phyloP scores from a whole-genome alignment of 129 eudicot species.

The Escallonia herrerae region DNA sequence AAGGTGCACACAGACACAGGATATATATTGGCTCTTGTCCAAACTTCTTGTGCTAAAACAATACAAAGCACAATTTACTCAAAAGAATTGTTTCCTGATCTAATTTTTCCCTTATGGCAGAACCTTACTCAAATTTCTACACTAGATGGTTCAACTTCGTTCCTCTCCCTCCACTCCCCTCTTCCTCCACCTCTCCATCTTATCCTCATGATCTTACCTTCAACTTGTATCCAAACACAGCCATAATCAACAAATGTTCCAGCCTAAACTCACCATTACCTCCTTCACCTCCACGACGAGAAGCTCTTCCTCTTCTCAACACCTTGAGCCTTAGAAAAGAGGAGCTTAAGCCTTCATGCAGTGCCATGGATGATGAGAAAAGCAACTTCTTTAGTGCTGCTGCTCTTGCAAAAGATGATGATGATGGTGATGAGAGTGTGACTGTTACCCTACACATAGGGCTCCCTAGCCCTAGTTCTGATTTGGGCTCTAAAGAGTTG shows the following conservation, averaged over 20 bases:
- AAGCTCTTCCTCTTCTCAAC: conserved; percentile 61
- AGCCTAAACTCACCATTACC: not conserved
- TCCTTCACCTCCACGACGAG: conserved; percentile 24
- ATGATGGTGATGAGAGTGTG: conserved; percentile 24
- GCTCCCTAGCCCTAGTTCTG: conserved; percentile 37
- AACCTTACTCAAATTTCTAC: conserved; percentile 33
- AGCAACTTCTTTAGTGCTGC: not conserved
- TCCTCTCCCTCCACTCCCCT: conserved; percentile 23
- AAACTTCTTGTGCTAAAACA: conserved; percentile 3
- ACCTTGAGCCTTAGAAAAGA: conserved; percentile 15
- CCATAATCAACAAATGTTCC: not conserved
- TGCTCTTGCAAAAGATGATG: not conserved
- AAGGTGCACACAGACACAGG: too few species aligned
- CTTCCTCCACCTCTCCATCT: not conserved
- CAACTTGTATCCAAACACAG: not conserved
- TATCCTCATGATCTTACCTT: conserved; percentile 9
- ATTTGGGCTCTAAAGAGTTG: conserved; percentile 7
- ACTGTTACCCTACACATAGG: conserved; percentile 48
- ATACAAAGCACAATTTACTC: not conserved
- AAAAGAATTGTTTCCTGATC: not conserved
- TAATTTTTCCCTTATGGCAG: conserved; percentile 6
- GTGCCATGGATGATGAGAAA: conserved; percentile 4
- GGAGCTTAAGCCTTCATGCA: conserved; percentile 8
- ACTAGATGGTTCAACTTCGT: conserved; percentile 34
- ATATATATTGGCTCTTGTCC: too few species aligned